Conservation (phyloP, 306 rosid species). For the Vicia faba region DNA sequence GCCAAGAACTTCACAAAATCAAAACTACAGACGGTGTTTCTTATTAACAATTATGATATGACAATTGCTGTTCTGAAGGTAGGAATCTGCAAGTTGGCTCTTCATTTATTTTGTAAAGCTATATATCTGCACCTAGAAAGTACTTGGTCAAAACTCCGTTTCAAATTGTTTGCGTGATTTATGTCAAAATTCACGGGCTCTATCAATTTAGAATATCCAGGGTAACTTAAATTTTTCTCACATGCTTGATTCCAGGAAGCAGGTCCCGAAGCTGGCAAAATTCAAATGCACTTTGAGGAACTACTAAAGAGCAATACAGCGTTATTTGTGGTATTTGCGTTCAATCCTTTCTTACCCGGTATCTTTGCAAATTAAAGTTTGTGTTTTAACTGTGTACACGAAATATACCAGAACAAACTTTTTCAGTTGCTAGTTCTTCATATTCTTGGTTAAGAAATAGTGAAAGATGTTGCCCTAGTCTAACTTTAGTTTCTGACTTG, state of each 20-base stretch:
- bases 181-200: slow-evolving; percentile 18
- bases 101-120: slow-evolving; percentile 30
- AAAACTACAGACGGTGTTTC: slow-evolving; percentile 83
- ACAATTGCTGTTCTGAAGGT: slow-evolving; percentile 93
- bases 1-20: slow-evolving; percentile 77
- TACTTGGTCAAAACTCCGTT: slow-evolving; percentile 14
- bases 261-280: slow-evolving; percentile 88
- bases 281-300: slow-evolving; percentile 92
- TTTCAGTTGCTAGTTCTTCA: slow-evolving; percentile 25
- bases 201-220: slow-evolving; percentile 26
- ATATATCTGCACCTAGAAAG: slow-evolving; percentile 35
- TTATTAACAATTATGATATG: slow-evolving; percentile 96
- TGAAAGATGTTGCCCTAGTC: not conserved
- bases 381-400: not conserved
- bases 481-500: slow-evolving; percentile 12
- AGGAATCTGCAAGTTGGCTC: slow-evolving; percentile 37
- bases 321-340: slow-evolving; percentile 77
- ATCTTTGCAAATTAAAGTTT: not conserved
- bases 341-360: slow-evolving; percentile 14
- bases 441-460: slow-evolving; percentile 18
- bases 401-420: not conserved
- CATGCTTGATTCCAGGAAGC: slow-evolving; percentile 71
- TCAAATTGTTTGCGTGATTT: slow-evolving; percentile 22
- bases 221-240: slow-evolving; percentile 27
- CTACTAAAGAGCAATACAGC: slow-evolving; percentile 92